A percentile compares a stretch with the other conserved stretches of the same genome.
phyloP scores from a whole-genome alignment of 2,329 filamentous ascomycete genomes.

The Cyphellophora attinorum region DNA sequence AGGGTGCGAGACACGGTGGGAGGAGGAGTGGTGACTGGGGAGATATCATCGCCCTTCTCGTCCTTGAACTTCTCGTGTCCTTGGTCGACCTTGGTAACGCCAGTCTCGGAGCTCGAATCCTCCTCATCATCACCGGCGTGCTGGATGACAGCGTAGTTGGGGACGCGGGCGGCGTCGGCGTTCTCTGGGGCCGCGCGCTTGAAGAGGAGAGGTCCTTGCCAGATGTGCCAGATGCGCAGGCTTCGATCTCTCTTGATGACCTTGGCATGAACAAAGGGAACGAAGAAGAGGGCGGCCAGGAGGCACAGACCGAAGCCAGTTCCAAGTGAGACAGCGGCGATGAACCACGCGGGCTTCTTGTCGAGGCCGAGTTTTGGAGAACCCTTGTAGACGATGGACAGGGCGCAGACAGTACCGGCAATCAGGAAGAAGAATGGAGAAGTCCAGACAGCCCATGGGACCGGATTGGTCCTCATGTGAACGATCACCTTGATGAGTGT shows the following conservation, averaged over 20 bases:
- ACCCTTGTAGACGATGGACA: constrained; percentile 74
- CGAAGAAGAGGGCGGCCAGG: constrained; percentile 60
- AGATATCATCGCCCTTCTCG: constrained; percentile 29
- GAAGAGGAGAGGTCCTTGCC: constrained; percentile 56
- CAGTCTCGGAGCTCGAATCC: constrained; percentile 27
- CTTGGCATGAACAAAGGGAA: constrained; percentile 58
- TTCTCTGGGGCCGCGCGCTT: constrained; percentile 46
- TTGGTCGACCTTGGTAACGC: constrained; percentile 19
- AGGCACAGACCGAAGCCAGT: constrained; percentile 50
- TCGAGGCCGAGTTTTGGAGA: constrained; percentile 57
- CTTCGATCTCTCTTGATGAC: constrained; percentile 60
- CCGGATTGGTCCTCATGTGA: constrained; percentile 60
- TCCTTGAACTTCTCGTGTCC: constrained; percentile 17
- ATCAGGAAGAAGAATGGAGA: constrained; percentile 71
- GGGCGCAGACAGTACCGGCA: constrained; percentile 59
- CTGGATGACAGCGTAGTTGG: constrained; percentile 70
- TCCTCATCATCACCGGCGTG: constrained; percentile 44
- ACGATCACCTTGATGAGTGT: constrained; percentile 63
- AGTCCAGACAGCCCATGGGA: constrained; percentile 63
- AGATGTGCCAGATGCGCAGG: constrained; percentile 53
- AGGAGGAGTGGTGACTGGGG: no score
- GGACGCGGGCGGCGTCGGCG: constrained; percentile 49
- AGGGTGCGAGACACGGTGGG: constrained; percentile 1
- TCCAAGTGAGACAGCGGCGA: constrained; percentile 57
- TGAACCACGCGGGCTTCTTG: constrained; percentile 59